These are phyloP conservation scores for Holtermanniella nyarrowii DNA, from an alignment of 768 basidiomycete species.

Conservation along the genomic window DNA sequence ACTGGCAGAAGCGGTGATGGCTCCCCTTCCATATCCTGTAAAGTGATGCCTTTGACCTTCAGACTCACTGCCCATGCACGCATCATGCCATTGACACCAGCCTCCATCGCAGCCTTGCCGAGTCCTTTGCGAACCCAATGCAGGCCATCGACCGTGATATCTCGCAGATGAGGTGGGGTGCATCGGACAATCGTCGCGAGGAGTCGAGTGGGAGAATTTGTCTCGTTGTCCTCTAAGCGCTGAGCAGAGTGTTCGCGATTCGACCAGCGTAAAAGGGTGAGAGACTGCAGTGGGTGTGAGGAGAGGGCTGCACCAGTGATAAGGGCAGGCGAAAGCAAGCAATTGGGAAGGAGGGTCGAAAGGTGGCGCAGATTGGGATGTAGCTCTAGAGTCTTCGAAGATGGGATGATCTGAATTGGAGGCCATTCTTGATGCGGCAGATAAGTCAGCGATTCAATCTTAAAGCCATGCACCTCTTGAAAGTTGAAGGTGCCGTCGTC, in stretches of 20 bases:
- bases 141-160: conserved; percentile 26
- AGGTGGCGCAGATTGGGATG: conserved; percentile 24
- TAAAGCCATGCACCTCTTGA: conserved; percentile 20
- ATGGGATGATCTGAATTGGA: conserved; percentile 12
- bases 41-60: conserved; percentile 9
- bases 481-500: conserved; percentile 22
- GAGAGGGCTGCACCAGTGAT: conserved; percentile 5
- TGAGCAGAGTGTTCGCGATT: conserved; percentile 2
- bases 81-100: conserved; percentile 33
- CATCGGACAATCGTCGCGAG: not conserved
- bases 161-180: conserved; percentile 9
- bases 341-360: conserved; percentile 12
- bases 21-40: conserved; percentile 35
- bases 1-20: conserved; percentile 10
- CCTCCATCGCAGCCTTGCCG: conserved; percentile 25
- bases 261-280: conserved; percentile 27
- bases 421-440: conserved; percentile 27
- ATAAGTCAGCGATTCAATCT: conserved; percentile 27
- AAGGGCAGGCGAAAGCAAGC: conserved; percentile 8
- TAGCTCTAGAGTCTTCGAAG: conserved; percentile 16
- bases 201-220: conserved; percentile 3
- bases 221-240: not conserved
- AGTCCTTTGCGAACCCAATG: conserved; percentile 22
- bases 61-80: conserved; percentile 21
- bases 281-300: conserved; percentile 16